These are phyloP conservation scores for Cicer judaicum DNA, from an alignment of 306 rosid species.

Conservation along the genomic window DNA sequence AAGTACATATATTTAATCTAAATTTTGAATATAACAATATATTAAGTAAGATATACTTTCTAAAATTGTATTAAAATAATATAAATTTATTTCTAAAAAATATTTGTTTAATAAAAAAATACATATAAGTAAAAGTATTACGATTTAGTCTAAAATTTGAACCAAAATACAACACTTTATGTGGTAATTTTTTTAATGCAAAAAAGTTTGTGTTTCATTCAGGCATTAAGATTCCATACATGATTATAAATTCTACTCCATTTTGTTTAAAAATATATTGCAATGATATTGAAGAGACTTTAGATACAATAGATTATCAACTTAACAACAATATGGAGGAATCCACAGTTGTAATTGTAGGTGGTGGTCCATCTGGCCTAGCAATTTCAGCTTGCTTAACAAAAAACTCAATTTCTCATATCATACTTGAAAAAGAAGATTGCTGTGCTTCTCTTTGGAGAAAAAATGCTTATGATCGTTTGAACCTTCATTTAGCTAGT, in stretches of 20 bases:
- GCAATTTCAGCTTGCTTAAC: constrained; percentile 52
- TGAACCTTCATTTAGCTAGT: constrained; percentile 54
- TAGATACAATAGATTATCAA: not conserved
- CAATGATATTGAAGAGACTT: not conserved
- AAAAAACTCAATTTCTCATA: constrained; percentile 41
- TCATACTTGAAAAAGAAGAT: constrained; percentile 58
- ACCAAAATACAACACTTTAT: too few relatives aligned
- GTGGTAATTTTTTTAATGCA: not conserved
- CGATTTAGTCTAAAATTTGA: too few relatives aligned
- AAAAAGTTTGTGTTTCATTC: not conserved
- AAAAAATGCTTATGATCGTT: constrained; percentile 54
- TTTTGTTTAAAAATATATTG: not conserved
- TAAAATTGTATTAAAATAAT: too few relatives aligned
- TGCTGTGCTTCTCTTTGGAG: constrained; percentile 62
- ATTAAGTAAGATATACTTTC: too few relatives aligned
- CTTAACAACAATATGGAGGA: constrained; percentile 33
- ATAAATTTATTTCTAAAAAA: too few relatives aligned
- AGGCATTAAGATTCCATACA: not conserved
- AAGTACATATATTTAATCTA: too few relatives aligned
- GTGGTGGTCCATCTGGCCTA: constrained; percentile 64
- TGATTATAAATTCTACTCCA: not conserved
- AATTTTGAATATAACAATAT: too few relatives aligned
- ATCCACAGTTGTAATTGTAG: constrained; percentile 40
- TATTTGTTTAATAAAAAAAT: too few relatives aligned
- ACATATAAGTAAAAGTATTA: too few relatives aligned